These are phyloP conservation scores for Coemansia guatemalensis DNA, from an alignment of 192 early-diverging fungal species.

Conservation along the genomic window DNA sequence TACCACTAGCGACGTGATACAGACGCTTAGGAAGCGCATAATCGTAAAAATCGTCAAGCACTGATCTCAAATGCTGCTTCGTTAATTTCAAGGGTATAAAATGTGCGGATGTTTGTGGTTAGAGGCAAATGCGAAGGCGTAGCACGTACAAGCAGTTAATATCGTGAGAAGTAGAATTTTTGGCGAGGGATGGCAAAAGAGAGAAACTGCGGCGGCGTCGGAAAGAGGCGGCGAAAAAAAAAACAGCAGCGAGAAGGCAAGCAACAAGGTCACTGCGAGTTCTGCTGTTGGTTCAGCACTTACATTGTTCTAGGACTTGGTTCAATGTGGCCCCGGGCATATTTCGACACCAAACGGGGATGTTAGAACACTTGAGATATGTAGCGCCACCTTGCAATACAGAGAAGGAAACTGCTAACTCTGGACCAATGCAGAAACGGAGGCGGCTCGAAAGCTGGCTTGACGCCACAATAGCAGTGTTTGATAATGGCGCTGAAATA, in stretches of 20 bases:
- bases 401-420: neutral
- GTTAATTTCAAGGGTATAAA: neutral
- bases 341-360: neutral
- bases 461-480: neutral
- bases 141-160: neutral
- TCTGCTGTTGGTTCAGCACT: no score
- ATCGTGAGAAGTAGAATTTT: neutral
- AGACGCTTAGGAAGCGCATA: slow-evolving; percentile 38
- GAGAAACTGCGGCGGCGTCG: neutral
- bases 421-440: neutral
- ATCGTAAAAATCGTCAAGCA: slow-evolving; percentile 15
- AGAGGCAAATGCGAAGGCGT: neutral
- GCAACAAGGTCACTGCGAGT: no score
- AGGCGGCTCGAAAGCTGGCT: slow-evolving; percentile 7
- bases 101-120: neutral
- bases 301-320: no score
- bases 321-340: no score
- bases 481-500: neutral
- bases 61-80: no score
- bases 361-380: neutral
- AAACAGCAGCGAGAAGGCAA: no score
- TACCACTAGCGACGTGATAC: slow-evolving; percentile 24
- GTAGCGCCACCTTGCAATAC: neutral
- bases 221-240: no score
- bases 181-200: neutral